Conservation (phyloP, 75 land plant genomes). For the Pseudotsuga menziesii region DNA sequence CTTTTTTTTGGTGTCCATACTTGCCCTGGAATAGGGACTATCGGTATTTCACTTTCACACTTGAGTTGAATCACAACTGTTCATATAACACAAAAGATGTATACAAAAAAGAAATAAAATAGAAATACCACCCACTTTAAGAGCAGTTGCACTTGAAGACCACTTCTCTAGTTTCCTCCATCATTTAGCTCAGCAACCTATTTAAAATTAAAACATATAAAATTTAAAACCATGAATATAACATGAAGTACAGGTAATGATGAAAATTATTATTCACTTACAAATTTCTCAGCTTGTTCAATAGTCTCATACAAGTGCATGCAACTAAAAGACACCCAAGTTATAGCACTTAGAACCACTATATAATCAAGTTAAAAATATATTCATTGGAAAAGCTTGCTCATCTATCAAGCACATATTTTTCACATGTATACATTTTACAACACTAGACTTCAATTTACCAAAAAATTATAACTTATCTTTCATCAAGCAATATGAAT, state of each 20-base stretch:
- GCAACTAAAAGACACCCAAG: slow-evolving; percentile 44
- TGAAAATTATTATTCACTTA: slow-evolving; percentile 27
- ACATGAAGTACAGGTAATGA: not conserved
- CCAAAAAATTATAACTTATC: not conserved
- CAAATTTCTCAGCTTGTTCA: slow-evolving; percentile 91
- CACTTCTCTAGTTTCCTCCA: slow-evolving; percentile 87
- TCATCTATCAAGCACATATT: no score
- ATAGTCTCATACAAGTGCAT: slow-evolving; percentile 77
- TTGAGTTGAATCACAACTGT: slow-evolving; percentile 28
- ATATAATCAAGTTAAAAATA: not conserved
- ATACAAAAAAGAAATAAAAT: slow-evolving; percentile 1
- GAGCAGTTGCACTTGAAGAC: slow-evolving; percentile 80
- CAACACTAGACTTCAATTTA: not conserved
- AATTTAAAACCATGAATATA: slow-evolving; percentile 1
- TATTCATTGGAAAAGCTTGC: no score
- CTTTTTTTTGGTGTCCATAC: slow-evolving; percentile 33
- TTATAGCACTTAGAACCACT: not conserved
- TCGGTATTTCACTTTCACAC: slow-evolving; percentile 19
- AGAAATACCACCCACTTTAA: slow-evolving; percentile 44
- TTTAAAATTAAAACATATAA: not conserved
- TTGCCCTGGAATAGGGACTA: slow-evolving; percentile 28
- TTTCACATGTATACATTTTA: no score
- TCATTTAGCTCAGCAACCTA: slow-evolving; percentile 73
- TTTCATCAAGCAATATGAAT: not conserved
- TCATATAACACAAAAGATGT: not conserved